Evolutionary conservation across 345 rosid species (phyloP), one percentile per base, ranked within the genome.

Genomic region (Psidium guajava): DNA sequence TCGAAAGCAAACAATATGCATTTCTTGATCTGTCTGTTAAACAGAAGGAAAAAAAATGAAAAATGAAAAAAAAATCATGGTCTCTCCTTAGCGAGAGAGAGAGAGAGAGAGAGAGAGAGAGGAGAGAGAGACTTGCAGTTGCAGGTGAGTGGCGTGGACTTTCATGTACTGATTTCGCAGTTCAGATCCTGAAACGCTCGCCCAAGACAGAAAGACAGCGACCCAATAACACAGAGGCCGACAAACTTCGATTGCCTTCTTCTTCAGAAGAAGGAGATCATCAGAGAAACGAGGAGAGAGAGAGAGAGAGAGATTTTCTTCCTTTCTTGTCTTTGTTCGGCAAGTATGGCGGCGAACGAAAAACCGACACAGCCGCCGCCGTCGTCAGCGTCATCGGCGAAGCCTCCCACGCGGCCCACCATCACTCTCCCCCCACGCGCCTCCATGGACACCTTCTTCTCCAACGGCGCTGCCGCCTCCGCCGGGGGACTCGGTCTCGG

Each of bases 391-490:
- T 53, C 84, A 59, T 56, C 87, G 14, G 85, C 92, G 42, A 82
- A 53, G 83, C 85, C 94, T 12, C 85, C 87, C 74, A 55, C 92
- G 42, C 91, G 93, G 8, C 96, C 96, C 50, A 91, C 93, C 74
- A 91, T 95, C 27, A 83, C 92, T 6, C 94, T 92, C 16, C 96
- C 98, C 52, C 94, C 95, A 1, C 92, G 96, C 80, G 88, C 92
- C 44, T 93, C 91, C 81, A 58, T 90, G 1, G 98, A 91, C 58
- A 73, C 92, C 44, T 50, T 93, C 27, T 89, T 92, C 24, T 69
- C 77, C 77, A 32, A 32, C 77, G 77, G 77, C 44, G 58, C 25
- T 86, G 58, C 25, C 86, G 9, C 87, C 1, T 85, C 87, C 14
- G 22, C 80, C 28, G 83, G 85, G 15, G 85, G 55, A 54, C 54